Evolutionary conservation across 108 stramenopile species (phyloP), one percentile per base, ranked within the genome.

Genomic region (Asterionellopsis glacialis): DNA sequence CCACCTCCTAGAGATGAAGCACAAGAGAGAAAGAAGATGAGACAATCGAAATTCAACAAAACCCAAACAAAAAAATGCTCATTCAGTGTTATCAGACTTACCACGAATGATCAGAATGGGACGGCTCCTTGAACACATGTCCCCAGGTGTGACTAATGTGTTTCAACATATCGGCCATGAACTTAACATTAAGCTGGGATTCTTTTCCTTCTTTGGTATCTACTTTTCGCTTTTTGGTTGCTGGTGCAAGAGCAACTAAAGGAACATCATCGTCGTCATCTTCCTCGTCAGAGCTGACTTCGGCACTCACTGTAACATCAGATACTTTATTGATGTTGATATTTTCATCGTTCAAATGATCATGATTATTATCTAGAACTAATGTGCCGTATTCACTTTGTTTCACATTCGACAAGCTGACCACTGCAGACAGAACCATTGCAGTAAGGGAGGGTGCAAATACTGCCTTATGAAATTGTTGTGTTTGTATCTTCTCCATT

Each of bases 21-120:
- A 41, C 1, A 22, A 25, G 43, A 50, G 61, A 26, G 16, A 14
- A 55, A 45, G 28, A 28, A 2, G 24, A 22, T 48, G 45, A 28
- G 16, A 15, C 45, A 61, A n/a, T 48, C 1, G 4, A 21, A 26
- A 45, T 24, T 13, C 33, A 16, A 18, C 47, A 10, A 14, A 28
- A 23, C 1, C 14, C 55, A 38, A 25, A 41, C 21, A n/a, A n/a
- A n/a, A n/a, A n/a, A n/a, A n/a, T n/a, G n/a, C n/a, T n/a, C n/a
- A n/a, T n/a, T n/a, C n/a, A n/a, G 47, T 15, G 15, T 39, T 12
- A 51, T 40, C 23, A 10, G 14, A 68, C 76, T 45, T 68, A 77
- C 88, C 90, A 91, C 38, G 84, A 80, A 67, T 79, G 82, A n/a
- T 91, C 87, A 7, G 72, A 59, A 65, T 82, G 65, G n/a, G 75